phyloP scores from a whole-genome alignment of 352 stramenopile genomes.

The Globisporangium megalacanthum region DNA sequence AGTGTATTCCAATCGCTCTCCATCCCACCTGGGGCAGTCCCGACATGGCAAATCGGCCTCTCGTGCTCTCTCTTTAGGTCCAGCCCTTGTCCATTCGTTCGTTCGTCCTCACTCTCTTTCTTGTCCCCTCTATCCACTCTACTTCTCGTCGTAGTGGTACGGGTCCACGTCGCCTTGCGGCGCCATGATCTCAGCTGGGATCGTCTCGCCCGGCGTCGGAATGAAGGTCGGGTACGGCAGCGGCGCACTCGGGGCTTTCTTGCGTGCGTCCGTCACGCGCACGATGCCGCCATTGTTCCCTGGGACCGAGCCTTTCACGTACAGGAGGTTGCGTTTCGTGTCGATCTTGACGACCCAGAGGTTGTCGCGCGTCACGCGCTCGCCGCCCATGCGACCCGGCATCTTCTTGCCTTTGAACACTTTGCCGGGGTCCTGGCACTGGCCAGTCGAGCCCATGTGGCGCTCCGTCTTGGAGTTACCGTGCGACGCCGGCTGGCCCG shows the following conservation, averaged over 20 bases:
- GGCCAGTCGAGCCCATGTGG: conserved; percentile 94
- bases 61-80: too few relatives aligned
- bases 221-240: conserved; percentile 85
- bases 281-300: conserved; percentile 87
- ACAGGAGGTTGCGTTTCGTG: conserved; percentile 90
- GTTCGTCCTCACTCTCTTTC: too few relatives aligned
- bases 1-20: too few relatives aligned
- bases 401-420: conserved; percentile 99
- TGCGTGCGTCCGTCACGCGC: conserved; percentile 81
- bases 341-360: conserved; percentile 92
- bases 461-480: conserved; percentile 98
- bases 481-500: conserved; percentile 95
- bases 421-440: conserved; percentile 97
- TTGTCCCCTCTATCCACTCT: conserved; percentile 13
- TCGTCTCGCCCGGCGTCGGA: conserved; percentile 27
- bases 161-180: conserved; percentile 71
- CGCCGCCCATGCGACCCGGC: conserved; percentile 95
- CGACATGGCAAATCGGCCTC: too few relatives aligned
- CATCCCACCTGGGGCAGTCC: too few relatives aligned
- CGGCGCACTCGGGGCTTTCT: conserved; percentile 61
- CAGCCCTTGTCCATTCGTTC: too few relatives aligned
- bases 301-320: conserved; percentile 91
- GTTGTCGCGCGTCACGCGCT: conserved; percentile 95
- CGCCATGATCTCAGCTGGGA: conserved; percentile 71
- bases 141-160: conserved; percentile 85